Base-by-base conservation (phyloP, 805 yeast species). In the Martiniozyma abietophila region DNA sequence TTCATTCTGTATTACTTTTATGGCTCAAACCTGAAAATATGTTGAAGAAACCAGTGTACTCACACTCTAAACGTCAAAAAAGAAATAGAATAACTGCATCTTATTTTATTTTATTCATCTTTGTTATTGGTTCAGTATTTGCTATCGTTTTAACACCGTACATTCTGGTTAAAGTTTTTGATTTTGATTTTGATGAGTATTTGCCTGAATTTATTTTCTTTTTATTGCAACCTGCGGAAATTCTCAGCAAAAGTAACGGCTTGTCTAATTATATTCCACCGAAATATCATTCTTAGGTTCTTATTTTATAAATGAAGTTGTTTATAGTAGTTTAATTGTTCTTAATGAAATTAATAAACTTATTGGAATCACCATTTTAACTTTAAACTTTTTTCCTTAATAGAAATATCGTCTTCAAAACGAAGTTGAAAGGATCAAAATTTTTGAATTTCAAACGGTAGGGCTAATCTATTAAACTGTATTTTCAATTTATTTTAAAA, bases 1-100 rank as follows among this genome's bases (percentile, higher is more conserved):
- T 95, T 95, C 99, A 92, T 64, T 89, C 98, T 29, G 78, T 86
- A 61, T 80, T 89, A 94, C 70, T 92, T 63, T 92, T 92, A 80
- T 92, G 99, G 99, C 80, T 94, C 65, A 83, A 85, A 59, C 98
- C 98, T 38, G 70, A 92, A 43, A 80, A 94, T 65, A 95, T 86
- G 67, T 88, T 92, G 55, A 82, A 97, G 64, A 96, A 96, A 42
- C 97, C 98, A 51, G 86, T 92, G 58, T 88, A 85, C 66, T 58
- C 72, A 2, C 54, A 62, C 6, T 39, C 44, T 14, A 65, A 56
- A 38, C 64, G 69, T 36, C 60, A 61, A 41, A 50, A 65, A 33
- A 59, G 56, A 41, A 56, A 65, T 26, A 54, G 65, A 29, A 40
- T 50, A 5, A 49, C 55, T 2, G 40, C 46, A 9, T 27, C 36